Conservation (phyloP, 331 rosid genomes). For the Cydonia oblonga region DNA sequence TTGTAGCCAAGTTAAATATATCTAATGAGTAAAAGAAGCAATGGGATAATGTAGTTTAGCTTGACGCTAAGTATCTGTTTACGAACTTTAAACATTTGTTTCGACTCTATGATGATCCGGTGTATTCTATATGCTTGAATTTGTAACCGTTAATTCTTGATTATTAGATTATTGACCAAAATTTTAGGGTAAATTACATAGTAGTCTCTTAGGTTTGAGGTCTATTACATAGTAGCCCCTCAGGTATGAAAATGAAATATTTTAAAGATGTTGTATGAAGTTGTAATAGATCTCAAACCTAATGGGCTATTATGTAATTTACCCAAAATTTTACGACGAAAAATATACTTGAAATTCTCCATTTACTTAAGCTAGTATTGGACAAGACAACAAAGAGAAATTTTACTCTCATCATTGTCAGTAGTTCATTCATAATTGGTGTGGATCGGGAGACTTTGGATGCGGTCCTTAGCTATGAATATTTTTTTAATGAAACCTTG, state of each 20-base stretch:
- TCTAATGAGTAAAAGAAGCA: neutral
- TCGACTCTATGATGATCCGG: no score
- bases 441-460: no score
- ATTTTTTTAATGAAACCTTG: no score
- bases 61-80: neutral
- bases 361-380: neutral
- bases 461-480: no score
- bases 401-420: neutral
- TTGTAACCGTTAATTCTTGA: neutral
- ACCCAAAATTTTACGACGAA: neutral
- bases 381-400: neutral
- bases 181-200: no score
- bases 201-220: no score
- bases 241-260: no score
- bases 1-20: neutral
- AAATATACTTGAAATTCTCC: neutral
- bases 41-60: neutral
- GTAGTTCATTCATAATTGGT: neutral
- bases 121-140: neutral
- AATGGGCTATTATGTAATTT: no score
- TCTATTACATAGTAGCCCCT: no score
- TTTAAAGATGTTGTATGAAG: no score
- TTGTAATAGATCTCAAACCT: no score
- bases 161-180: no score
- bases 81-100: neutral